A percentile compares a stretch with the other conserved stretches of the same genome.
phyloP scores from a whole-genome alignment of 208 protist species.

The Leishmania mexicana region DNA sequence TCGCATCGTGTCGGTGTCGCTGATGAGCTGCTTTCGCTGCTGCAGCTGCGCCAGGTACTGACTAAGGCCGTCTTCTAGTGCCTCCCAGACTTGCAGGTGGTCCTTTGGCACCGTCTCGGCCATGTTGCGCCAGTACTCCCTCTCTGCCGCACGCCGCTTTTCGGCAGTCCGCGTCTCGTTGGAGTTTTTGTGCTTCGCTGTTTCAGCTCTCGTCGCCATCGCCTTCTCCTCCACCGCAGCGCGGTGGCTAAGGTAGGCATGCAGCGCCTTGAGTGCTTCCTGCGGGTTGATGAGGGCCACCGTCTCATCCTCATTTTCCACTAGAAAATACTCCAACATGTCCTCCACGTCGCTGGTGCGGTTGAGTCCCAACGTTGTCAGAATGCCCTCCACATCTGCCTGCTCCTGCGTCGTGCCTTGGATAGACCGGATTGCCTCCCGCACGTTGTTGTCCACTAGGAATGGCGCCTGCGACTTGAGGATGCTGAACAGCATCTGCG shows the following conservation, averaged over 20 bases:
- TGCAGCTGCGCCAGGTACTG: slow-evolving; percentile 92
- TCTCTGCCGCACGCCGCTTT: slow-evolving; percentile 57
- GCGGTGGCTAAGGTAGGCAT: slow-evolving; percentile 80
- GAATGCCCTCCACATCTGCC: slow-evolving; percentile 90
- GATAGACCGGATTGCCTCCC: slow-evolving; percentile 61
- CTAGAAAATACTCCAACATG: slow-evolving; percentile 89
- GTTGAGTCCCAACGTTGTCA: slow-evolving; percentile 91
- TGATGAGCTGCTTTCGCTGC: slow-evolving; percentile 86
- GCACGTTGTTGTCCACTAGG: slow-evolving; percentile 85
- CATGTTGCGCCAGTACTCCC: slow-evolving; percentile 89
- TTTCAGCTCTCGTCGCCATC: slow-evolving; percentile 16
- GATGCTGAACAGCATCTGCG: slow-evolving; percentile 85
- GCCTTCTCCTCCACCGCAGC: slow-evolving; percentile 28
- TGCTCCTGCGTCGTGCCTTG: slow-evolving; percentile 83
- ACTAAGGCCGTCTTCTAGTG: slow-evolving; percentile 87
- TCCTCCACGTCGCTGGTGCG: slow-evolving; percentile 86
- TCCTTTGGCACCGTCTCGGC: slow-evolving; percentile 74
- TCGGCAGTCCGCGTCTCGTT: slow-evolving; percentile 36
- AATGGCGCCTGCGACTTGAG: slow-evolving; percentile 88
- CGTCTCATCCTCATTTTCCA: slow-evolving; percentile 68
- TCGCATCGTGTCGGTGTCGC: slow-evolving; percentile 85
- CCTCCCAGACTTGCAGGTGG: slow-evolving; percentile 86
- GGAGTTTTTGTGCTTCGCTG: slow-evolving; percentile 10
- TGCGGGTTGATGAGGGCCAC: slow-evolving; percentile 80
- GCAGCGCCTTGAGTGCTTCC: slow-evolving; percentile 82